A percentile compares a stretch with the other conserved stretches of the same genome.
Evolutionary conservation across 108 stramenopile species (phyloP).

Genomic region (Skeletonema costatum): DNA sequence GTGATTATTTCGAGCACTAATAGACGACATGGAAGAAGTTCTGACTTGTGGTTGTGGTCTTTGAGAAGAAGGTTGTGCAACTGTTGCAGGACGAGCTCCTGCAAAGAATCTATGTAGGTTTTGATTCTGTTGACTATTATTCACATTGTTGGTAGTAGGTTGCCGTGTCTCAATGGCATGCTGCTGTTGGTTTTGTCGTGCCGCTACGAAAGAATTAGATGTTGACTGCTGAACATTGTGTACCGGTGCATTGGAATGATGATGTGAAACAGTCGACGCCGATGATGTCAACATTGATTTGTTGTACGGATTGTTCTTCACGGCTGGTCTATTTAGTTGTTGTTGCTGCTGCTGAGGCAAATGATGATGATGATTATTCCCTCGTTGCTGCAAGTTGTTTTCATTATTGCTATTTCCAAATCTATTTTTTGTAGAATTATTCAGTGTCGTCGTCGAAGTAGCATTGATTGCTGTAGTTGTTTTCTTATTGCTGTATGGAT

Average conservation of each 20-base stretch:
- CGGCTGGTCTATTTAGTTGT: neutral
- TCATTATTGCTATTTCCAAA: neutral
- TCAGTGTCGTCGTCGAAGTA: neutral
- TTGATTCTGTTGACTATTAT: neutral
- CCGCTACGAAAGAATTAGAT: neutral
- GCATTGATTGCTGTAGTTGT: neutral
- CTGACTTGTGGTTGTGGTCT: neutral
- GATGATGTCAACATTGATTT: neutral
- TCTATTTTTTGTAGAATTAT: neutral
- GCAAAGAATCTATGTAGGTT: conserved; percentile 6
- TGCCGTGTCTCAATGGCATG: neutral
- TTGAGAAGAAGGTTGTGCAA: neutral
- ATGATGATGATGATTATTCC: neutral
- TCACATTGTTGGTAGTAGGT: neutral
- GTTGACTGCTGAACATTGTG: no score
- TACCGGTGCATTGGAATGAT: neutral
- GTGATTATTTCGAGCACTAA: neutral
- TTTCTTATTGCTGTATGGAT: neutral
- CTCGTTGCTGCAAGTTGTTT: neutral
- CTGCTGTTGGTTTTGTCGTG: conserved; percentile 10
- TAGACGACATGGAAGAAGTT: neutral
- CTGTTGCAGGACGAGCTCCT: neutral
- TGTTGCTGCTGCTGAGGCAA: neutral
- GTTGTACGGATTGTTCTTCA: neutral
- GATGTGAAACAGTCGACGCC: neutral